These are phyloP conservation scores for Pseudozyma hubeiensis DNA, from an alignment of 1,284 basidiomycete genomes.

Conservation along the genomic window DNA sequence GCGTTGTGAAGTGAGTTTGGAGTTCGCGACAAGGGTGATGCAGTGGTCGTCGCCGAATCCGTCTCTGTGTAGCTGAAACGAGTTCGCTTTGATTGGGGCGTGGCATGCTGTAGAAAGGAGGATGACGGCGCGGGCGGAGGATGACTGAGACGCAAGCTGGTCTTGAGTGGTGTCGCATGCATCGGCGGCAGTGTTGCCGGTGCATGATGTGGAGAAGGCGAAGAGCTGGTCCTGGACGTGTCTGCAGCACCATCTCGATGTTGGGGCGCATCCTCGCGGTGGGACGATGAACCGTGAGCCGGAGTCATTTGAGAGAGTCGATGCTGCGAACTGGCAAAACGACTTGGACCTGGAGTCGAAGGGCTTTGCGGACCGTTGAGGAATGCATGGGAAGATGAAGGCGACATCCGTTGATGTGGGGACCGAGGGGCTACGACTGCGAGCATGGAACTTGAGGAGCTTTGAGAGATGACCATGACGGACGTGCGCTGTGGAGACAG, in stretches of 20 bases:
- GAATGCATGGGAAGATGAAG: constrained; percentile 10
- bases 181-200: not conserved
- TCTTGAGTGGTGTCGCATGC: constrained; percentile 13
- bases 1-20: not conserved
- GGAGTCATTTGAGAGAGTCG: constrained; percentile 27
- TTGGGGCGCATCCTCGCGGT: not conserved
- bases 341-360: constrained; percentile 3
- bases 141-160: constrained; percentile 29
- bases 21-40: constrained; percentile 10
- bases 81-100: constrained; percentile 27
- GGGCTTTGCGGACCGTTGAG: constrained; percentile 4
- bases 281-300: constrained; percentile 2
- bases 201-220: constrained; percentile 1
- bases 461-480: constrained; percentile 4
- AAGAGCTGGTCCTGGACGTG: not conserved
- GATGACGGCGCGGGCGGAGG: constrained; percentile 29
- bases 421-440: constrained; percentile 3
- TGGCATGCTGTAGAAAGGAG: constrained; percentile 5
- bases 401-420: constrained; percentile 9
- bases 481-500: not conserved
- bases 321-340: constrained; percentile 16
- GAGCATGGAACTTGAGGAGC: constrained; percentile 2
- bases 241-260: not conserved
- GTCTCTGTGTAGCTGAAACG: constrained; percentile 8
- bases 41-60: not conserved